A percentile compares a stretch with the other conserved stretches of the same genome.
Conservation (phyloP, 164 flowering plant species). For the Magnolia kwangsiensis region DNA sequence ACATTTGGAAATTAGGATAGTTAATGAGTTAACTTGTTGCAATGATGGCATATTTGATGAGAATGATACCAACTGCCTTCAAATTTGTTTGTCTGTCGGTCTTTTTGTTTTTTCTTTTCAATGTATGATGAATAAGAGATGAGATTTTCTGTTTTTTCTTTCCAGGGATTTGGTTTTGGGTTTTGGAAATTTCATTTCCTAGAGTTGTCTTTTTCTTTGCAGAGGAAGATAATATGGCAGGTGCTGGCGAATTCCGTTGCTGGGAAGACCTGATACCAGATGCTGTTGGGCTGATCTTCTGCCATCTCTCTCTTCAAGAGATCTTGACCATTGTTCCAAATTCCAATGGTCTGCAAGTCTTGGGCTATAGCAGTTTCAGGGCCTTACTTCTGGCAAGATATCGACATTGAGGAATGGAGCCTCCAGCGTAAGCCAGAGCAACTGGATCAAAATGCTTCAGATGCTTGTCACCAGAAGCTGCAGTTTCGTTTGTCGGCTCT, state of each 20-base stretch:
- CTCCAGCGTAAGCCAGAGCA: slow-evolving; percentile 25
- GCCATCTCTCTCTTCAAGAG: slow-evolving; percentile 61
- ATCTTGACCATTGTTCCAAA: slow-evolving; percentile 54
- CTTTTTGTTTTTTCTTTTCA: too few species aligned
- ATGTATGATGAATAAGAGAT: too few species aligned
- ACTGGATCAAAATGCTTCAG: slow-evolving; percentile 51
- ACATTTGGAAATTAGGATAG: too few species aligned
- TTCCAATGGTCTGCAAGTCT: slow-evolving; percentile 83
- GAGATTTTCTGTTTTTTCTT: too few species aligned
- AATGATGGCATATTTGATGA: too few species aligned
- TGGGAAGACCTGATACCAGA: slow-evolving; percentile 86
- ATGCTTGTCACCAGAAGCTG: slow-evolving; percentile 54
- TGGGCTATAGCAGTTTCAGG: slow-evolving; percentile 61
- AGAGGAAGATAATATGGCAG: slow-evolving; percentile 37
- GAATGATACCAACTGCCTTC: too few species aligned
- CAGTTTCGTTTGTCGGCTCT: slow-evolving; percentile 57
- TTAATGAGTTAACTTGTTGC: too few species aligned
- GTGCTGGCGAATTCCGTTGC: slow-evolving; percentile 32
- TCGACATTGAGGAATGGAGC: slow-evolving; percentile 83
- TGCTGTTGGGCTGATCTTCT: slow-evolving; percentile 70
- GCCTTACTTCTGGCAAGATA: slow-evolving; percentile 28
- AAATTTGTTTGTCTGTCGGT: too few species aligned
- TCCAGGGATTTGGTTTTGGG: too few species aligned
- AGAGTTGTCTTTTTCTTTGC: neutral
- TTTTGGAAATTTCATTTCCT: too few species aligned